Evolutionary conservation across 2,329 filamentous ascomycete species (phyloP).

Genomic region (Xylaria digitata): DNA sequence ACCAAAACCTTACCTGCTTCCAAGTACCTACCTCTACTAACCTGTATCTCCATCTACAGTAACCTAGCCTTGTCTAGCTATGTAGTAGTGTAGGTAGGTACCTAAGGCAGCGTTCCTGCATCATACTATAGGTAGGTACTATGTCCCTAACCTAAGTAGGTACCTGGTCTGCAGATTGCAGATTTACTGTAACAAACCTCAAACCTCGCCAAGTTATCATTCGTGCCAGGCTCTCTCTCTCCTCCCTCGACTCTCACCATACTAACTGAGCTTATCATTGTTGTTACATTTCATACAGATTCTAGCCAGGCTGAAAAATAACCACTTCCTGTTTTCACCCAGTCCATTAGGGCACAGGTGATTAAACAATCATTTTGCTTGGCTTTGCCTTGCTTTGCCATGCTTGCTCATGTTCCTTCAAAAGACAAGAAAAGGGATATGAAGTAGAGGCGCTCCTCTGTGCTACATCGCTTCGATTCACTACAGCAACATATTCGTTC

Average conservation of each 20-base stretch:
- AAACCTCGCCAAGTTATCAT: conserved; percentile 1
- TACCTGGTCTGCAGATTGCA: too few species aligned
- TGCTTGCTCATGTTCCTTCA: neutral
- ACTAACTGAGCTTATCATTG: neutral
- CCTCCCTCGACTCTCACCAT: too few species aligned
- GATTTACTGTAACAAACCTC: too few species aligned
- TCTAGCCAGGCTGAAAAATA: conserved; percentile 10
- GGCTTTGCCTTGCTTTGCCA: neutral
- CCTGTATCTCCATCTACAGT: too few species aligned
- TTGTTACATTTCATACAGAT: neutral
- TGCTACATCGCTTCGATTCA: neutral
- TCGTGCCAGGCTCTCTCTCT: too few species aligned
- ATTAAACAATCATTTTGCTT: neutral
- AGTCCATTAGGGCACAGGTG: neutral
- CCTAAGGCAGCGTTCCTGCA: too few species aligned
- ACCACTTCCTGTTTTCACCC: neutral
- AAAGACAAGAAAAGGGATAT: conserved; percentile 13
- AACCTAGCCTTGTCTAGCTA: too few species aligned
- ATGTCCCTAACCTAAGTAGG: too few species aligned
- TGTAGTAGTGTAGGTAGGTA: too few species aligned
- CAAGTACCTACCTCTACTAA: too few species aligned
- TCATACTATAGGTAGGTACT: too few species aligned
- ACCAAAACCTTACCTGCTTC: too few species aligned
- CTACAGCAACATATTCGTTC: neutral
- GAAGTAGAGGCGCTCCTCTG: neutral